Evolutionary conservation across 1,284 basidiomycete genomes (phyloP), one percentile per base, ranked within the genome.

Genomic region (Cryptococcus sp.): DNA sequence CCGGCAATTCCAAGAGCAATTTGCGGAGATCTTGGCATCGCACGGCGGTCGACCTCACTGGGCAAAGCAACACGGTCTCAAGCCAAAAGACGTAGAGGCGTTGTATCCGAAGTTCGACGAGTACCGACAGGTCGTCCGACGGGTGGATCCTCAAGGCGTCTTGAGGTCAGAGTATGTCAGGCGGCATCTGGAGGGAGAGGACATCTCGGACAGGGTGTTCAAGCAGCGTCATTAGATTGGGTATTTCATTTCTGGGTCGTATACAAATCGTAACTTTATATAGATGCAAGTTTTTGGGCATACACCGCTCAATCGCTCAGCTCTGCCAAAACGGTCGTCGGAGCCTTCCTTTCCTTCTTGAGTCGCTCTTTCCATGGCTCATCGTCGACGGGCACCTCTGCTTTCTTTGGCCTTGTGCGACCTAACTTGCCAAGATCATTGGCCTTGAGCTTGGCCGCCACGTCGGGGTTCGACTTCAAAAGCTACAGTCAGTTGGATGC

Each of bases 31-130:
- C 58, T 71, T 94, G 58, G 71, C 78, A 28, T 77, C 78, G 33
- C 81, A 92, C 72, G 79, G 80, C 41, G 93, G 92, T 7, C 80
- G 89, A 48, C 92, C 94, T 3, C 94, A 98, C 76, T 98, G 94
- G 94, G 95, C 93, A 0, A 98, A 98, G 74, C 81, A 90, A 21
- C 94, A 98, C 70, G 75, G 76, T 21, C 79, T 92, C 45, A 78
- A 79, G 38, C 87, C 87, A 0, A 78, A 79, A 37, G 76, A 78
- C 39, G 78, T 97, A 48, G 78, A 80, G 48, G 66, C 67, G 52
- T 74, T 87, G 23, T 98, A 97, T 72, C 87, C 92, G 25, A 80
- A 80, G 50, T 92, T 94, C 72, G 79, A 82, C 58, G 84, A 90
- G 56, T 97, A 92, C 73, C 74, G 83, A 23, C 65, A 71, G 16